These are phyloP conservation scores for Torulaspora maleeae DNA, from an alignment of 805 yeast species.

Conservation along the genomic window DNA sequence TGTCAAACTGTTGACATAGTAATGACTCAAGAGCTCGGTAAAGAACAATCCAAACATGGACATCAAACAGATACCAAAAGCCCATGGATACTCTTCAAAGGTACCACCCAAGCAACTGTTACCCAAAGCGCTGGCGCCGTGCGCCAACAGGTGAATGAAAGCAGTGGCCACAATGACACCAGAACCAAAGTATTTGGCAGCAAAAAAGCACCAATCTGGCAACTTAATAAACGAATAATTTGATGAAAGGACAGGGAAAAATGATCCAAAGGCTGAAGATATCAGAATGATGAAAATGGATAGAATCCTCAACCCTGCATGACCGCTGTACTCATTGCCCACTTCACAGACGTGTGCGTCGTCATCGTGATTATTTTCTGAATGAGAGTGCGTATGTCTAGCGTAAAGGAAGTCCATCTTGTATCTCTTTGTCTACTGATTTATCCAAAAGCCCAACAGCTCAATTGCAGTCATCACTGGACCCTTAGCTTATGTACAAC, in stretches of 20 bases:
- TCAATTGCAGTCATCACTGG: neutral
- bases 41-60: conserved; percentile 45
- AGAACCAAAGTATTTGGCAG: conserved; percentile 73
- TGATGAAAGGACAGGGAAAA: conserved; percentile 60
- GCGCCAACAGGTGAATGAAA: conserved; percentile 66
- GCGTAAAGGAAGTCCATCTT: neutral
- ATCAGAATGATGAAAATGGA: conserved; percentile 58
- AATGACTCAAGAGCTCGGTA: conserved; percentile 46
- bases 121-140: conserved; percentile 57
- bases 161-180: conserved; percentile 83
- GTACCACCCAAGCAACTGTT: conserved; percentile 60
- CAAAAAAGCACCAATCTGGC: conserved; percentile 59
- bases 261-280: conserved; percentile 55
- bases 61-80: conserved; percentile 49
- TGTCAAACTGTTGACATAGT: conserved; percentile 35
- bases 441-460: neutral
- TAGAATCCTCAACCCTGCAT: conserved; percentile 45
- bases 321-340: conserved; percentile 44
- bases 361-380: neutral
- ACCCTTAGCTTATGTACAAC: neutral
- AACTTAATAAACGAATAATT: conserved; percentile 52
- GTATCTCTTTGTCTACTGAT: neutral
- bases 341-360: conserved; percentile 33
- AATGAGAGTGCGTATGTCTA: neutral
- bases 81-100: conserved; percentile 52